phyloP scores from a whole-genome alignment of 352 stramenopile genomes.

The Phytophthora aleatoria region DNA sequence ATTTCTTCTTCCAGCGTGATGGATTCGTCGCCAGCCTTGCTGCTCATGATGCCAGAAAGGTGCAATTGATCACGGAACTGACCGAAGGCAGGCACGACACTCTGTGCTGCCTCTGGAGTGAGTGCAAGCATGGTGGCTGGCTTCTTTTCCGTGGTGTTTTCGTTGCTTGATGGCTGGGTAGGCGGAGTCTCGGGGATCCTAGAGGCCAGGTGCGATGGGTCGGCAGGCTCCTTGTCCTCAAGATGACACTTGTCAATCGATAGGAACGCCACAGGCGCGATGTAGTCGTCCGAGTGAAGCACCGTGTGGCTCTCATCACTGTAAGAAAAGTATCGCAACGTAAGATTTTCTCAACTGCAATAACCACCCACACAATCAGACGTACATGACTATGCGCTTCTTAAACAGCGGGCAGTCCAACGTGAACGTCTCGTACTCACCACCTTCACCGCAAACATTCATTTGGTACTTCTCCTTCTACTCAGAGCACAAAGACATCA shows the following conservation, averaged over 20 bases:
- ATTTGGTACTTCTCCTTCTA: slow-evolving; percentile 96
- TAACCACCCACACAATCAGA: background rate
- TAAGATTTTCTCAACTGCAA: slow-evolving; percentile 3
- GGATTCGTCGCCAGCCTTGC: slow-evolving; percentile 24
- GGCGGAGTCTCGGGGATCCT: slow-evolving; percentile 29
- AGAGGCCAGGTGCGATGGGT: slow-evolving; percentile 43
- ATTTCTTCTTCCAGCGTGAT: slow-evolving; percentile 72
- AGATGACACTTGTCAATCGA: slow-evolving; percentile 91
- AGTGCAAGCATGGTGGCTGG: slow-evolving; percentile 32
- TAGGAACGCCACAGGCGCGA: slow-evolving; percentile 93
- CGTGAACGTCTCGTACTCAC: slow-evolving; percentile 99
- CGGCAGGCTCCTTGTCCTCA: slow-evolving; percentile 81
- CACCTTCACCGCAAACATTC: slow-evolving; percentile 98
- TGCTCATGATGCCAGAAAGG: slow-evolving; percentile 67
- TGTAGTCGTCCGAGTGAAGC: slow-evolving; percentile 91
- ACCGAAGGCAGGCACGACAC: slow-evolving; percentile 32
- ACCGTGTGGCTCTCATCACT: slow-evolving; percentile 93
- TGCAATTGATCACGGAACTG: slow-evolving; percentile 74
- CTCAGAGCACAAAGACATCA: slow-evolving; percentile 9
- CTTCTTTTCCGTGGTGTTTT: slow-evolving; percentile 11
- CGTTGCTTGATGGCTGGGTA: background rate
- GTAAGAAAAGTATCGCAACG: background rate
- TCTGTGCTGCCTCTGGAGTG: slow-evolving; percentile 10
- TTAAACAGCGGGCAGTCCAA: slow-evolving; percentile 97
- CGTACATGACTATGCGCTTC: slow-evolving; percentile 91